Base-by-base conservation (phyloP, 352 stramenopile species). In the Albugo candida region DNA sequence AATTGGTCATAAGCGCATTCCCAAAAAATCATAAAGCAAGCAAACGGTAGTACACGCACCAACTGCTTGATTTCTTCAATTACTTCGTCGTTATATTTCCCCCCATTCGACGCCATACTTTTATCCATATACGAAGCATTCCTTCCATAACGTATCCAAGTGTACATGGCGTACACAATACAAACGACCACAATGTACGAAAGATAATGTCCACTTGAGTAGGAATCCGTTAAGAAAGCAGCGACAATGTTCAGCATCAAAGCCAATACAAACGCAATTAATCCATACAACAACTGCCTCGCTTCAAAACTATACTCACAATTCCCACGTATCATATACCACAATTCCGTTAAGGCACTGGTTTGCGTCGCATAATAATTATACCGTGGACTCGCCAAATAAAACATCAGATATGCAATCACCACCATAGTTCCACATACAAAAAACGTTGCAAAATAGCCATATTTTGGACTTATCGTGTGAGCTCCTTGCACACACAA, bases 1-100 rank as follows among this genome's bases (percentile, higher is more conserved):
- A 87, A 52, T 48, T 91, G 78, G 54, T 87, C 78, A 60, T 85
- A 91, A 14, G 75, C 73, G 38, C 74, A 87, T 52, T 87, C 71
- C 78, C 78, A 91, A 60, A 87, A 83, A 61, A 91, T 83, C 67
- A 83, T 86, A 55, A 87, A 91, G n/a, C 65, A 81, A 40, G 78
- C 74, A 48, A 91, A 91, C 4, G 78, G 78, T 14, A 91, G 64
- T 40, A 91, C 70, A 13, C 78, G 73, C 37, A 91, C 70, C 42
- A 91, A 69, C 60, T 81, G 76, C 57, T 88, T 86, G 52, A 88
- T 82, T 51, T 86, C 78, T 52, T 87, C 75, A 18, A 91, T 70
- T 0, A 66, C 82, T 50, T 87, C 69, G 24, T 87, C 77, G 19
- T 87, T 84, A 52, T 69, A 87, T 41, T 72, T 65, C 8, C 75